Base-by-base conservation (phyloP, 1,284 basidiomycete genomes). In the Malassezia japonica region DNA sequence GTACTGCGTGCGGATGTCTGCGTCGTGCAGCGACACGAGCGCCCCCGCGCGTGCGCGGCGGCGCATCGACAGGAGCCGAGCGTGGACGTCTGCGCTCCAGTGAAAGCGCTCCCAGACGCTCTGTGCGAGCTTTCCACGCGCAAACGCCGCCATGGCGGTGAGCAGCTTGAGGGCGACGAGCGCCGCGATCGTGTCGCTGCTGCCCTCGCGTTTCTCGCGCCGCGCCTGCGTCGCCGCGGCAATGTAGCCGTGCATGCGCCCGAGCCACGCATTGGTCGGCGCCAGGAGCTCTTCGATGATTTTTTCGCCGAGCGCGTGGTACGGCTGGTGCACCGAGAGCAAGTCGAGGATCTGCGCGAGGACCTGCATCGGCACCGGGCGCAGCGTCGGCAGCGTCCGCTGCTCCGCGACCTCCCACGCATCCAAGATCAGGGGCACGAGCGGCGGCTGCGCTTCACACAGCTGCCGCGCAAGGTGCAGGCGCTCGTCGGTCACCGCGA, bases 1-100 rank as follows among this genome's bases (percentile, higher is more conserved):
- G 45, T 63, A 70, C 28, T 65, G 59, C 3, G 66, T 65, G 21
- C 68, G 60, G 10, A 69, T 59, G 40, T 72, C 70, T 12, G 66
- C 61, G 4, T 60, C 39, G 5, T 51, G 47, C 29, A 70, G 57
- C 6, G 59, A 58, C 1, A 61, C 61, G 15, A 6, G 20, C 33
- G 25, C 32, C 2, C 28, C 36, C 6, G 28, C 24, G 23, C 38
- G 37, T 9, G 32, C 24, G 23, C 43, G 42, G 20, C 39, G 44
- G 2, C 65, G 56, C 59, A 65, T 61, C 43, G 39, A 60, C 35
- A 65, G 56, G 16, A 70, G 59, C 15, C 59, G 54, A 29, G 64
- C 50, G 1, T 65, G 55, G 16, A 59, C 44, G 38, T 62, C 62
- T 33, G 55, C 46, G 1, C 51, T 58, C 67, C 67, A 70, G 39